Base-by-base conservation (phyloP, 805 yeast genomes). In the Candida patagonica region DNA sequence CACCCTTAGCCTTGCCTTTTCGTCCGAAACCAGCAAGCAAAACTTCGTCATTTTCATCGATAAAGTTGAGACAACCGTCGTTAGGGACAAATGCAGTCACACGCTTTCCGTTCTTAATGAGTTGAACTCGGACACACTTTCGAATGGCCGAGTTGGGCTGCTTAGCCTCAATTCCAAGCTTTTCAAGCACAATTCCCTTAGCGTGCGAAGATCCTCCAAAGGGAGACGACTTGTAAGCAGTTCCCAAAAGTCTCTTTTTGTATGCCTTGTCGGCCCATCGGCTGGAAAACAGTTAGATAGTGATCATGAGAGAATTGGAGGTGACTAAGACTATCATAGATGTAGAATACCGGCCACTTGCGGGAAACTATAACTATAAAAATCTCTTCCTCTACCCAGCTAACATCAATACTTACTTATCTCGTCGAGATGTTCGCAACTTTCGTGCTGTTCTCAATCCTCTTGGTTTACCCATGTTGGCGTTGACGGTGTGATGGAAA, bases 1-100 rank as follows among this genome's bases (percentile, higher is more conserved):
- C 99, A 80, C 99, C 98, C 94, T 92, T 92, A 72, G 98, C 98
- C 81, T 92, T 92, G 79, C 98, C 98, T 81, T 95, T 92, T 78
- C 97, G 87, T 86, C 99, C 99, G 87, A 92, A 92, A 80, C 99
- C 99, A 65, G 99, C 97, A 63, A 92, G 79, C 65, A 92, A 78
- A 62, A 92, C 99, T 74, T 92, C 97, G 76, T 92, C 99, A 80
- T 92, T 92, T 78, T 92, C 97, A 70, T 92, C 99, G 63, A 92
- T 96, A 62, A 81, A 92, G 92, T 92, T 92, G 73, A 92, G 76
- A 81, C 98, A 92, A 89, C 99, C 99, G 76, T 92, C 99, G 66
- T 92, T 89, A 73, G 99, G 98, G 68, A 92, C 99, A 94, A 92
- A 92, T 71, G 99, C 99, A 65, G 98, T 92, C 59, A 88, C 98